These are phyloP conservation scores for Hericium alpestre DNA, from an alignment of 768 basidiomycete species.

Conservation along the genomic window DNA sequence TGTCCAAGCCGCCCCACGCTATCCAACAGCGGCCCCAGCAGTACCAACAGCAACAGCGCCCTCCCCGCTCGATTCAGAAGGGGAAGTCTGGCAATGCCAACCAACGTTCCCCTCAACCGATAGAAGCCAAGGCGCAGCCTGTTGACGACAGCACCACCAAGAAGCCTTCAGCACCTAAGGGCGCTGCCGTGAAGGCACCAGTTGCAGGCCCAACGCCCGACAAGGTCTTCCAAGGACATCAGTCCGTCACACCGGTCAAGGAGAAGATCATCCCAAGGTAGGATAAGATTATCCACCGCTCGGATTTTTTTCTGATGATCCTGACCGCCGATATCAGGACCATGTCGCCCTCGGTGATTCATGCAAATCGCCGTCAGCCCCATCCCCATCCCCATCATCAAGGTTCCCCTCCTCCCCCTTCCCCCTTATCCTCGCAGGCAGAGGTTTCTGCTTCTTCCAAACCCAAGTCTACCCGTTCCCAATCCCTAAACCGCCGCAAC, in stretches of 20 bases:
- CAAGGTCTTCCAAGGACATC: constrained; percentile 23
- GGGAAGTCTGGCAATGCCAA: constrained; percentile 17
- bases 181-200: constrained; percentile 2
- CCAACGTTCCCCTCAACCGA: constrained; percentile 18
- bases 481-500: constrained; percentile 19
- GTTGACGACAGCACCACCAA: constrained; percentile 16
- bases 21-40: constrained; percentile 26
- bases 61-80: constrained; percentile 28
- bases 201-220: constrained; percentile 9
- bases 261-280: constrained; percentile 36
- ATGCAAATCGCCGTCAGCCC: constrained; percentile 31
- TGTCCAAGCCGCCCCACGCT: constrained; percentile 44
- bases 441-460: constrained; percentile 29
- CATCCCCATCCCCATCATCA: constrained; percentile 47
- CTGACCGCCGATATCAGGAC: constrained; percentile 24
- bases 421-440: constrained; percentile 50
- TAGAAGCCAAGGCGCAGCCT: constrained; percentile 18
- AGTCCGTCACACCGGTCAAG: constrained; percentile 29
- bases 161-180: constrained; percentile 22
- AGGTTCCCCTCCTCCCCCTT: constrained; percentile 45
- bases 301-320: background rate
- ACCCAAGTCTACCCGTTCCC: constrained; percentile 19
- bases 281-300: constrained; percentile 1
- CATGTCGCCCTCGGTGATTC: constrained; percentile 32
- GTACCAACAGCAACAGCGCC: constrained; percentile 25